Evolutionary conservation across 805 yeast genomes (phyloP), one percentile per base, ranked within the genome.

Genomic region (Candida multigemmis): DNA sequence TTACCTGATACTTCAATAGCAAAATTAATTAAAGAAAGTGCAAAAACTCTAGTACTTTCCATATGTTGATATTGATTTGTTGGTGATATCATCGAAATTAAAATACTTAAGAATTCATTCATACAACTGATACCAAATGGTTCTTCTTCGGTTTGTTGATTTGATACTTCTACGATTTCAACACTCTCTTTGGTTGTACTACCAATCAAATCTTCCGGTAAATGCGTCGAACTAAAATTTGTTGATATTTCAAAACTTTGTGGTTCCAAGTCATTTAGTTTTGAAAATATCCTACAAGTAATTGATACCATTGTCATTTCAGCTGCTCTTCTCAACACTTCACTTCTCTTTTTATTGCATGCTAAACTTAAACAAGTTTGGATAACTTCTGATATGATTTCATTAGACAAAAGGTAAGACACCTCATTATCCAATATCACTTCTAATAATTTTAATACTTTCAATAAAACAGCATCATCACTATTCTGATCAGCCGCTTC

Each of bases 301-400:
- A 86, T 77, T 2, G 75, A 56, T 20, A 71, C 60, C 66, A 85
- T 68, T 1, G 94, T 70, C 59, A 80, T 69, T 45, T 87, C 96
- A 0, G 97, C 96, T 0, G 94, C 80, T 34, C 79, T 72, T 42
- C 97, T 66, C 32, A 91, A 65, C 6, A 87, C 83, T 40, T 89
- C 97, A 33, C 94, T 77, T 48, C 96, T 71, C 48, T 87, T 71
- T 56, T 84, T 83, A 49, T 91, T 94, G 44, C 94, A 84, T 2
- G 96, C 94, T 52, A 91, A 68, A 4, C 93, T 78, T 46, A 91
- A 68, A 32, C 94, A 83, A 1, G 96, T 87, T 43, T 89, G 95
- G 16, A 87, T 71, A 15, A 86, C 86, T 46, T 89, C 96, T 36
- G 82, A 77, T 33, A 91, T 71, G 13, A 81, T 77, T 23, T 85